phyloP scores from a whole-genome alignment of 2,329 filamentous ascomycete species.

The Metarhizium humberi region DNA sequence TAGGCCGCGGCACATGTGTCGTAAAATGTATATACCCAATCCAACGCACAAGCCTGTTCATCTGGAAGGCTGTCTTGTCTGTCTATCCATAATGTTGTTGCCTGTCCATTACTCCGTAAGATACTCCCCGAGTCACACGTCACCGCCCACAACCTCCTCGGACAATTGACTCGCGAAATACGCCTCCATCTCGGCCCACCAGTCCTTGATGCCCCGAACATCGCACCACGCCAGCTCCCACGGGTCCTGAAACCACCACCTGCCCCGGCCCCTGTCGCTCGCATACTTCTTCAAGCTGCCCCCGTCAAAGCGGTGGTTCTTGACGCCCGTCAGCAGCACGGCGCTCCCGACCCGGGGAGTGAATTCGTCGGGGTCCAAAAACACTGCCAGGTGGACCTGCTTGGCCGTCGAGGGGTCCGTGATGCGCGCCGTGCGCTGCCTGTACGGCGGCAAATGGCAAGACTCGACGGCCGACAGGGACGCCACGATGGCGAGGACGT shows the following conservation, averaged over 20 bases:
- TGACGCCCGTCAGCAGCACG: constrained; percentile 43
- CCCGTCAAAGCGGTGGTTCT: constrained; percentile 46
- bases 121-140: not conserved
- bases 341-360: constrained; percentile 36
- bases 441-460: constrained; percentile 37
- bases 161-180: constrained; percentile 4
- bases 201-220: constrained; percentile 31
- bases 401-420: constrained; percentile 42
- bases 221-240: constrained; percentile 39
- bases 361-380: constrained; percentile 42
- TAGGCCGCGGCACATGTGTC: not conserved
- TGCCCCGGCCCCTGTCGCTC: constrained; percentile 26
- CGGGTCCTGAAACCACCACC: constrained; percentile 45
- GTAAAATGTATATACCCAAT: not conserved
- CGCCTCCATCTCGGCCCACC: constrained; percentile 30
- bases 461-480: constrained; percentile 38
- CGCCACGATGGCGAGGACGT: constrained; percentile 41
- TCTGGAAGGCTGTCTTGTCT: too few relatives aligned
- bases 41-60: not conserved
- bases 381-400: constrained; percentile 43
- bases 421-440: constrained; percentile 43
- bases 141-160: not conserved
- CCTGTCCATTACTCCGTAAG: too few relatives aligned
- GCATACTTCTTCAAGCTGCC: constrained; percentile 35
- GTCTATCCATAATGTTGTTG: too few relatives aligned